Percentiles rank a stretch among this genome's conserved stretches.
Conservation (phyloP, 176 grass and related monocot genomes). For the Musa schizocarpa region DNA sequence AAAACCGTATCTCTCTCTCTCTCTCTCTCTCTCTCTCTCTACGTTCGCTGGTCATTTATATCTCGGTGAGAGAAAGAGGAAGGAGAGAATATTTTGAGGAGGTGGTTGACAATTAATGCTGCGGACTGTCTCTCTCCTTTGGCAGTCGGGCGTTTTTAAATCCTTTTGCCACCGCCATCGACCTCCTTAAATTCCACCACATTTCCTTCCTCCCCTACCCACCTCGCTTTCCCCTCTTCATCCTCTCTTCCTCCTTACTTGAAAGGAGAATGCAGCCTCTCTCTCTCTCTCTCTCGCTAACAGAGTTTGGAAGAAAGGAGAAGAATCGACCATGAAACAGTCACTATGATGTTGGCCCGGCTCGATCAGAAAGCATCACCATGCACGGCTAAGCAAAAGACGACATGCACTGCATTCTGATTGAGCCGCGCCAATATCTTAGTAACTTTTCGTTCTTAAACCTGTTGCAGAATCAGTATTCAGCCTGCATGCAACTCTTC, state of each 20-base stretch:
- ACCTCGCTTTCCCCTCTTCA: neutral
- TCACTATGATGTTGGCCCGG: slow-evolving; percentile 62
- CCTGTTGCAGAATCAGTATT: too few species aligned
- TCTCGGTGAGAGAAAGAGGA: neutral
- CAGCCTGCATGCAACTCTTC: too few species aligned
- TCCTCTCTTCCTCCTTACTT: neutral
- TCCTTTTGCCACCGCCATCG: slow-evolving; percentile 12
- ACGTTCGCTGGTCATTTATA: neutral
- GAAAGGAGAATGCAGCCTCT: neutral
- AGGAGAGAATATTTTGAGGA: neutral
- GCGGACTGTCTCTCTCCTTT: slow-evolving; percentile 25
- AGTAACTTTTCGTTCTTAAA: slow-evolving; percentile 54
- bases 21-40: too few species aligned
- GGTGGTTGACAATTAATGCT: slow-evolving; percentile 13
- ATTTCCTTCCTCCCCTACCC: slow-evolving; percentile 2
- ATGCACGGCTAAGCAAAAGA: too few species aligned
- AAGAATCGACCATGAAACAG: slow-evolving; percentile 32
- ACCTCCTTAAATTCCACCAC: slow-evolving; percentile 21
- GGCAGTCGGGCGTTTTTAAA: slow-evolving; percentile 34
- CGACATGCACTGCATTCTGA: slow-evolving; percentile 15
- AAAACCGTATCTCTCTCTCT: too few species aligned
- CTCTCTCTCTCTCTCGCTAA: too few species aligned
- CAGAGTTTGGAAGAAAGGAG: neutral
- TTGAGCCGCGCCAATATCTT: slow-evolving; percentile 99
- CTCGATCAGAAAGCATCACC: slow-evolving; percentile 37